Conservation (phyloP, 2,329 filamentous ascomycete genomes). For the Botryotinia globosa region DNA sequence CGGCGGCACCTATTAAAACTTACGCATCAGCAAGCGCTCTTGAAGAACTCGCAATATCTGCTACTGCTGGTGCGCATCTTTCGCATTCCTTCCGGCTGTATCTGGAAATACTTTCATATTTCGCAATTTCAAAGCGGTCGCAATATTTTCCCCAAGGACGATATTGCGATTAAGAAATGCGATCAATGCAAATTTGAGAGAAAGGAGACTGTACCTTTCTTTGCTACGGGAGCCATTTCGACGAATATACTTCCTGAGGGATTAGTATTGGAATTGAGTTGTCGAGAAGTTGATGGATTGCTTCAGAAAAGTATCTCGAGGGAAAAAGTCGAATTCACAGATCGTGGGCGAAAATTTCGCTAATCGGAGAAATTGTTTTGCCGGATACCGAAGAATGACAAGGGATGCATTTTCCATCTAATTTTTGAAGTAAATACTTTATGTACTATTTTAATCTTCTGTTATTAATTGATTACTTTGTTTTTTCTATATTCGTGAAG, state of each 20-base stretch:
- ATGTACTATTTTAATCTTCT: not conserved
- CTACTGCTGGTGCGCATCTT: constrained; percentile 54
- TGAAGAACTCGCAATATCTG: constrained; percentile 72
- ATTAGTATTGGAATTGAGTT: constrained; percentile 27
- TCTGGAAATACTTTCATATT: constrained; percentile 22
- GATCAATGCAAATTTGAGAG: constrained; percentile 18
- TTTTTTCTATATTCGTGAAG: not conserved
- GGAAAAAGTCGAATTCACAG: constrained; percentile 1
- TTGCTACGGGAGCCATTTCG: constrained; percentile 37
- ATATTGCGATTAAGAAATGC: constrained; percentile 23
- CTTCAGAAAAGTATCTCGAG: not conserved
- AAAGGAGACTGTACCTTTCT: constrained; percentile 40
- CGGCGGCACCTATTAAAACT: constrained; percentile 53
- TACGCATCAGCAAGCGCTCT: constrained; percentile 71
- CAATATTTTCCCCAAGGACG: constrained; percentile 25
- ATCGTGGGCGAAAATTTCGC: constrained; percentile 20
- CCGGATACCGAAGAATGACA: not conserved
- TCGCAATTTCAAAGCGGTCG: constrained; percentile 17
- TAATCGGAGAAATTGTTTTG: not conserved
- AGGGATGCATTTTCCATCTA: not conserved
- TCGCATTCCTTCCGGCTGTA: constrained; percentile 22
- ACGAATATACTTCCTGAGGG: constrained; percentile 30
- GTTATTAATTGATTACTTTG: not conserved
- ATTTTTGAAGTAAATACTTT: not conserved
- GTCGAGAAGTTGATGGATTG: constrained; percentile 23